A percentile compares a stretch with the other conserved stretches of the same genome.
Evolutionary conservation across 2,329 filamentous ascomycete species (phyloP).

Genomic region (Neobulgaria alba): DNA sequence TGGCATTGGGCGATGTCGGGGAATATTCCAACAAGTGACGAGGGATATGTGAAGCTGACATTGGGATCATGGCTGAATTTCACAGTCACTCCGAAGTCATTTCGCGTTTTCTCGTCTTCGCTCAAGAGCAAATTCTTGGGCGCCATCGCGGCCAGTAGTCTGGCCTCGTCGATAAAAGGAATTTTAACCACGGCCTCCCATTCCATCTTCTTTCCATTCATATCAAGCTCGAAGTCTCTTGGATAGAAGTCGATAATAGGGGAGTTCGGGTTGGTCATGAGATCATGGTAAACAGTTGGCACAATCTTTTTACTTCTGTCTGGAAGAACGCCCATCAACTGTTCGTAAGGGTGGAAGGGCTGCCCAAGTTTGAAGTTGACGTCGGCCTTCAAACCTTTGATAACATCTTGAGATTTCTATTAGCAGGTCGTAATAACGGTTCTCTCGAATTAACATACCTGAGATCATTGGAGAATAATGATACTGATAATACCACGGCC

Average conservation of each 20-base stretch:
- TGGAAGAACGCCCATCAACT: slow-evolving; percentile 95
- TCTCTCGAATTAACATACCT: slow-evolving; percentile 37
- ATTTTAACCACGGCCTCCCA: slow-evolving; percentile 99
- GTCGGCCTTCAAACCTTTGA: slow-evolving; percentile 76
- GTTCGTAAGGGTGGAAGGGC: slow-evolving; percentile 90
- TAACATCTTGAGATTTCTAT: slow-evolving; percentile 55
- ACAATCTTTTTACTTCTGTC: slow-evolving; percentile 98
- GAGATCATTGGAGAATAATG: slow-evolving; percentile 98
- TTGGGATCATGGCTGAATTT: slow-evolving; percentile 84
- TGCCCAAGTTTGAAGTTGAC: slow-evolving; percentile 90
- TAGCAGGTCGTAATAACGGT: slow-evolving; percentile 11
- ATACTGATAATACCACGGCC: slow-evolving; percentile 97
- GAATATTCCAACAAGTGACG: slow-evolving; percentile 81
- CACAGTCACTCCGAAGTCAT: slow-evolving; percentile 83
- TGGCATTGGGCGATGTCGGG: slow-evolving; percentile 79
- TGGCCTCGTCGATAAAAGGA: slow-evolving; percentile 91
- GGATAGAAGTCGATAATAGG: slow-evolving; percentile 98
- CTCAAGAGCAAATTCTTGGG: slow-evolving; percentile 73
- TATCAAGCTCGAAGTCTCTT: slow-evolving; percentile 91
- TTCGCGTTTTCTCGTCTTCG: slow-evolving; percentile 70
- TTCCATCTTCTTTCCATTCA: slow-evolving; percentile 99
- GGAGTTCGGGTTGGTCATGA: slow-evolving; percentile 86
- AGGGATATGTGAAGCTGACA: slow-evolving; percentile 74
- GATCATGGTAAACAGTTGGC: slow-evolving; percentile 72
- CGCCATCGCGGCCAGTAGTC: slow-evolving; percentile 77